A percentile compares a stretch with the other conserved stretches of the same genome.
Evolutionary conservation across 345 rosid genomes (phyloP).

Genomic region (Gossypium australe): DNA sequence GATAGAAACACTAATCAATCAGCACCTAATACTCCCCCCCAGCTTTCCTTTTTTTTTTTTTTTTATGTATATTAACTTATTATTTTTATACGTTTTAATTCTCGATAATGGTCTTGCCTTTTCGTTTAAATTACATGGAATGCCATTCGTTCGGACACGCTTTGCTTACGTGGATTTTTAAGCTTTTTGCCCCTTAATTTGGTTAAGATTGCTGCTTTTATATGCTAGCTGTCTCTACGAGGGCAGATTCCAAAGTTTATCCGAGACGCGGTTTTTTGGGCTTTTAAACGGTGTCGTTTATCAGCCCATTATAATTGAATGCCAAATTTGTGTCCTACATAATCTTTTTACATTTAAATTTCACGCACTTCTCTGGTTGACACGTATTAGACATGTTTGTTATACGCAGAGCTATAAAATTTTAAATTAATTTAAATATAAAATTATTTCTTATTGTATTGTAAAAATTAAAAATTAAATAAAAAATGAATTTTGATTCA

Average conservation of each 20-base stretch:
- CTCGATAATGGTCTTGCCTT: not conserved
- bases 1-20: not conserved
- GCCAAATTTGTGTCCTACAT: too few species aligned
- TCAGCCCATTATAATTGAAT: too few species aligned
- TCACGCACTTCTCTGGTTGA: too few species aligned
- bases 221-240: not conserved
- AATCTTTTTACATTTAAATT: too few species aligned
- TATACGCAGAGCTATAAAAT: too few species aligned
- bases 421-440: too few species aligned
- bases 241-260: not conserved
- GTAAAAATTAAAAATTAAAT: too few species aligned
- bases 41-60: not conserved
- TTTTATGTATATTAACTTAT: too few species aligned
- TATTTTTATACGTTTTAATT: not conserved
- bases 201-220: not conserved
- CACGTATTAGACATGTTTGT: too few species aligned
- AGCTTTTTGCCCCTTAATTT: not conserved
- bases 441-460: too few species aligned
- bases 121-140: not conserved
- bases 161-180: not conserved
- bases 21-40: not conserved
- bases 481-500: too few species aligned
- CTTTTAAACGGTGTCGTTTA: not conserved
- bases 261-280: not conserved
- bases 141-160: conserved; percentile 14